Evolutionary conservation across 495 filamentous ascomycete genomes (phyloP).

Genomic region (Aspergillus heteromorphus): DNA sequence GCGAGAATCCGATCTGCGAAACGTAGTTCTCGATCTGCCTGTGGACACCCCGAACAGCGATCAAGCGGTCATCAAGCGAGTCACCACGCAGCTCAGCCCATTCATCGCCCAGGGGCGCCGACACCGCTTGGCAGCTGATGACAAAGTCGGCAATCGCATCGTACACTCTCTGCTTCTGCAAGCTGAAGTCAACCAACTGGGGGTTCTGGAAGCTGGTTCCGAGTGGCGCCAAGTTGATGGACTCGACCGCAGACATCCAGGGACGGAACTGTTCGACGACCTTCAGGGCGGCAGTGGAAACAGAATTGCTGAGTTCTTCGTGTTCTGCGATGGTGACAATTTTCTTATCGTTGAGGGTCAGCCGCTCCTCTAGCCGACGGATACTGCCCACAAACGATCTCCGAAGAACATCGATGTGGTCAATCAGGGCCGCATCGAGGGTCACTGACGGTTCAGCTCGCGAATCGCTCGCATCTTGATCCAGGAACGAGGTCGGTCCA

Average conservation of each 20-base stretch:
- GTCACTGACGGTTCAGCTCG: conserved; percentile 63
- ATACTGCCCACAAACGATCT: conserved; percentile 74
- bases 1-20: conserved; percentile 79
- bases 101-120: conserved; percentile 86
- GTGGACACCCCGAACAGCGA: conserved; percentile 66
- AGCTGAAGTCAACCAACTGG: conserved; percentile 78
- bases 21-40: conserved; percentile 79
- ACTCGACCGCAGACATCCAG: conserved; percentile 82
- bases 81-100: conserved; percentile 90
- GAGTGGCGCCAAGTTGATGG: conserved; percentile 72
- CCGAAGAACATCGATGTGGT: conserved; percentile 78
- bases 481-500: conserved; percentile 71
- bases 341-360: conserved; percentile 71
- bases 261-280: conserved; percentile 82
- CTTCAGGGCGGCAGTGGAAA: conserved; percentile 68
- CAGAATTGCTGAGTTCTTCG: conserved; percentile 63
- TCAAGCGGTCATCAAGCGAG: conserved; percentile 83
- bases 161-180: conserved; percentile 87
- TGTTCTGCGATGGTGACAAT: conserved; percentile 67
- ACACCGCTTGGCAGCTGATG: conserved; percentile 77
- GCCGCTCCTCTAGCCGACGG: conserved; percentile 76
- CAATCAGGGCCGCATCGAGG: conserved; percentile 71
- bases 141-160: conserved; percentile 88
- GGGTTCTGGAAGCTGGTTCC: conserved; percentile 74
- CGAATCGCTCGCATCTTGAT: conserved; percentile 69